Conservation (phyloP, 140 eudicot species). For the Oenanthe javanica region DNA sequence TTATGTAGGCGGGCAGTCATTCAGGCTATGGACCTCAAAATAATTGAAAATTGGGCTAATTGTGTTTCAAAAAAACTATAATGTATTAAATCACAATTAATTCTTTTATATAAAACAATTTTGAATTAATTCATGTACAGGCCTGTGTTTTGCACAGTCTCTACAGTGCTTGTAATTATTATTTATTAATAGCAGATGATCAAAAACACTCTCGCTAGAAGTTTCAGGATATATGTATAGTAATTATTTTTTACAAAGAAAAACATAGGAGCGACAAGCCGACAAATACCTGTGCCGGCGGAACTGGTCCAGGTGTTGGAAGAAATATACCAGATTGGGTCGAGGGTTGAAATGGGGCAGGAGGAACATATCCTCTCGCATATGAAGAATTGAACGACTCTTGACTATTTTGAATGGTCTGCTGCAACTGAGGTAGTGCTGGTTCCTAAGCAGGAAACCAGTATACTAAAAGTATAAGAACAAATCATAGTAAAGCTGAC, state of each 20-base stretch:
- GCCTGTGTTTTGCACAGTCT: no score
- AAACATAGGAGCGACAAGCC: background rate
- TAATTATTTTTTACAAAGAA: background rate
- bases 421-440: constrained; percentile 25
- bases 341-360: constrained; percentile 46
- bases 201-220: background rate
- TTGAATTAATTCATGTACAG: background rate
- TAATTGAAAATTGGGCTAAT: background rate
- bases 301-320: constrained; percentile 51
- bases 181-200: background rate
- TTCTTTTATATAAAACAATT: background rate
- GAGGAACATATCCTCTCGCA: constrained; percentile 32
- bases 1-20: background rate
- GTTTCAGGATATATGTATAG: background rate
- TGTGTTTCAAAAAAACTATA: background rate
- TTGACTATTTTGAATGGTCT: constrained; percentile 30
- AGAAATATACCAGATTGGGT: constrained; percentile 55
- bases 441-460: constrained; percentile 30
- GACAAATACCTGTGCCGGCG: constrained; percentile 44
- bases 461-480: background rate
- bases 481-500: background rate
- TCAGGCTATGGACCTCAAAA: background rate
- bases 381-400: constrained; percentile 39
- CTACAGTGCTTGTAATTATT: background rate
- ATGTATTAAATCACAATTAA: background rate